A percentile compares a stretch with the other conserved stretches of the same genome.
phyloP scores from a whole-genome alignment of 768 basidiomycete species.

The Tulasnella sp. region DNA sequence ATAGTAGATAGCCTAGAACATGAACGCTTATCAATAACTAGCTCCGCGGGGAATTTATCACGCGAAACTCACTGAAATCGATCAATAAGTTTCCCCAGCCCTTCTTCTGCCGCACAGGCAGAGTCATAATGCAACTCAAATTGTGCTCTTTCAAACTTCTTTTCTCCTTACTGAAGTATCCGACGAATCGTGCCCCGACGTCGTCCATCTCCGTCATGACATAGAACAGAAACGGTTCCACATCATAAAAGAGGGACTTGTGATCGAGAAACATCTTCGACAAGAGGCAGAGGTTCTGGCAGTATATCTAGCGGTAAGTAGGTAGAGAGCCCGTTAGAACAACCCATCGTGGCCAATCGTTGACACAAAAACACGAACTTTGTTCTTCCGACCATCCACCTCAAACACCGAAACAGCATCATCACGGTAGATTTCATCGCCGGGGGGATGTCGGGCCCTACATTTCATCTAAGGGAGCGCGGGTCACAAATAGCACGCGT shows the following conservation, averaged over 20 bases:
- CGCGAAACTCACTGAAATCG: constrained; percentile 89
- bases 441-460: constrained; percentile 88
- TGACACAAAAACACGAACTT: constrained; percentile 36
- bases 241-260: constrained; percentile 98
- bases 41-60: neutral
- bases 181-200: constrained; percentile 84
- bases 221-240: constrained; percentile 98
- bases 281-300: constrained; percentile 92
- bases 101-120: constrained; percentile 86
- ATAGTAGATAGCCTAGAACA: constrained; percentile 76
- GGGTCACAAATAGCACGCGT: too few relatives aligned
- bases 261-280: constrained; percentile 99
- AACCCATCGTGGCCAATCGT: neutral
- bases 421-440: constrained; percentile 96
- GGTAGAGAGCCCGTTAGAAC: too few relatives aligned
- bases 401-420: constrained; percentile 84
- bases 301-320: too few relatives aligned
- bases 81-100: constrained; percentile 97
- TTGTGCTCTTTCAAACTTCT: constrained; percentile 92
- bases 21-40: too few relatives aligned
- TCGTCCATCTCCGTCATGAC: constrained; percentile 92
- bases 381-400: constrained; percentile 96
- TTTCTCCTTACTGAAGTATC: constrained; percentile 99
- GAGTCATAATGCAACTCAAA: constrained; percentile 98
- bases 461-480: constrained; percentile 67